Evolutionary conservation across 192 early-diverging fungal species (phyloP), one percentile per base, ranked within the genome.

Genomic region (Coemansia aciculifera): DNA sequence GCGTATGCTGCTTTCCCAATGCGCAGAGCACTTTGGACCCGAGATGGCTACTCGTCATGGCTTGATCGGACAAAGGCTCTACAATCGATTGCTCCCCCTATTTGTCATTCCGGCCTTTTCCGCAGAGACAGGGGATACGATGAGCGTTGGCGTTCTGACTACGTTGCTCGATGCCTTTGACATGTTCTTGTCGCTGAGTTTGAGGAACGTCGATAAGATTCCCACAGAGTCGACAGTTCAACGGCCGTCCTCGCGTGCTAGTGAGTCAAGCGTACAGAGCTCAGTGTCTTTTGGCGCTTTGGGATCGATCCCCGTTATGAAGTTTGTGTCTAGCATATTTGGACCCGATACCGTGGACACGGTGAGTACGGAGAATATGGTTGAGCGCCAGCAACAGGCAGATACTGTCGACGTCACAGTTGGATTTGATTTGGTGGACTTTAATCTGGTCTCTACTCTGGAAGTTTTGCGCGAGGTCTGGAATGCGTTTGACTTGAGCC

Each of bases 241-340:
- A 23, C 64, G 77, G 3, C 77, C 77, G 2, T 67, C 65, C 27
- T 79, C 73, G n/a, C 48, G 71, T 13, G 70, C 74, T 11, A 76
- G 74, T 65, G 59, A 69, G 21, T 42, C 54, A 1, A 76, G 74
- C 40, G 49, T 24, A 13, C 54, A 49, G 12, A 66, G 59, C 39
- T 37, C 48, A 6, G 52, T 49, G 27, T 59, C 72, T 3, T 61
- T 59, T 13, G 62, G 66, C 2, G 36, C 67, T 1, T 2, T 76
- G 46, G 73, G 66, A 11, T 46, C 70, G 11, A 72, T 73, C 10
- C 73, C 79, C 5, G 57, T 76, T 29, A 38, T 76, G 38, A 52
- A 64, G 13, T 76, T 81, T 59, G 74, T 73, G 11, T 69, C 79
- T 8, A 56, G 64, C 7, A 73, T 81, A 3, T 81, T 81, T 64